Conservation (phyloP, 2,329 filamentous ascomycete species). For the Zarea fungicola region DNA sequence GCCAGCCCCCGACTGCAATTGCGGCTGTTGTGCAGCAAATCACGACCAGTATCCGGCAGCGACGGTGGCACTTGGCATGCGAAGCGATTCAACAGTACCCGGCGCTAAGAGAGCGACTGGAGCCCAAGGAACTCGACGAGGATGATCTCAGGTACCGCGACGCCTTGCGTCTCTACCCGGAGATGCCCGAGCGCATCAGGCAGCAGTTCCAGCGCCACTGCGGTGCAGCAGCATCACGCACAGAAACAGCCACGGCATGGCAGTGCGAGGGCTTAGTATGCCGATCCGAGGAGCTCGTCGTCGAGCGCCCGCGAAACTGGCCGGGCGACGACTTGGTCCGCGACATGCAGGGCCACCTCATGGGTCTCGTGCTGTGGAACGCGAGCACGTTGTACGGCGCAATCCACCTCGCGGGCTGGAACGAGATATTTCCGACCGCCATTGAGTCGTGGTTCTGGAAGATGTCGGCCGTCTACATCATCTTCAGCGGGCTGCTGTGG, state of each 20-base stretch:
- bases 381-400: neutral
- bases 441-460: conserved; percentile 12
- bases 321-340: conserved; percentile 8
- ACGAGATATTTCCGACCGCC: neutral
- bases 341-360: neutral
- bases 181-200: conserved; percentile 1
- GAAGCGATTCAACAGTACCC: neutral
- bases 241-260: neutral
- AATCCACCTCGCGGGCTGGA: neutral
- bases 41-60: too few species aligned
- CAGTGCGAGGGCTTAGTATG: conserved; percentile 2
- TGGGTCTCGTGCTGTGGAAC: neutral
- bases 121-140: conserved; percentile 1
- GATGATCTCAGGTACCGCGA: conserved; percentile 2
- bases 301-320: conserved; percentile 11
- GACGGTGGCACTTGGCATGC: neutral
- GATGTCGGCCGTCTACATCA: conserved; percentile 5
- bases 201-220: conserved; percentile 5
- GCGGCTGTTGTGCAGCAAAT: too few species aligned
- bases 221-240: neutral
- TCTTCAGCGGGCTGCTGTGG: conserved; percentile 11
- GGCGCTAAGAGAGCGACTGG: neutral
- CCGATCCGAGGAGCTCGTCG: conserved; percentile 12
- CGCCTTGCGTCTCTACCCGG: neutral
- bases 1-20: too few species aligned